phyloP scores from a whole-genome alignment of 768 basidiomycete species.

The Lentinula edodes region DNA sequence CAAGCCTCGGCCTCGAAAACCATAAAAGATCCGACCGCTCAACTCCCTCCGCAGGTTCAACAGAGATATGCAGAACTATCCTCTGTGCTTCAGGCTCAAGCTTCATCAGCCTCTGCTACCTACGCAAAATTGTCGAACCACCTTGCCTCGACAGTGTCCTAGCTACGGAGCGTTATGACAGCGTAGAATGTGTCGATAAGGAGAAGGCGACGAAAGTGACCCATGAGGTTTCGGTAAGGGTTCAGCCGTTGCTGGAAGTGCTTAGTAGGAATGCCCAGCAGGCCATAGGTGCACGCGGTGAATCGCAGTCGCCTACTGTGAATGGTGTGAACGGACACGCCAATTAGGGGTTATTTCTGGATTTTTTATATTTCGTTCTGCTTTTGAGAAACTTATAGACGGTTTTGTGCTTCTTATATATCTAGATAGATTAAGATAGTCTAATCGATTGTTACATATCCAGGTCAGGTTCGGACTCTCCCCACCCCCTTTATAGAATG shows the following conservation, averaged over 20 bases:
- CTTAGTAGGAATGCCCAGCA: constrained; percentile 37
- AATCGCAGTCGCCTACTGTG: not conserved
- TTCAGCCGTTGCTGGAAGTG: constrained; percentile 56
- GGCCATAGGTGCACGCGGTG: constrained; percentile 22
- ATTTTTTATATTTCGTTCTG: not conserved
- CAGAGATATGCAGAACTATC: constrained; percentile 18
- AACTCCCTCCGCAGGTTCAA: constrained; percentile 56
- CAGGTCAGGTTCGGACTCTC: too few species aligned
- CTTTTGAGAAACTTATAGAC: not conserved
- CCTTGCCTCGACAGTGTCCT: constrained; percentile 42
- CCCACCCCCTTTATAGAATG: too few species aligned
- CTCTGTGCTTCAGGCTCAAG: not conserved
- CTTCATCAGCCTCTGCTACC: constrained; percentile 15
- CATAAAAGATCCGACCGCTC: constrained; percentile 29
- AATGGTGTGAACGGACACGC: not conserved
- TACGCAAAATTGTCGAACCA: constrained; percentile 45
- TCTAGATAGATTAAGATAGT: too few species aligned
- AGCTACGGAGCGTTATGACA: constrained; percentile 50
- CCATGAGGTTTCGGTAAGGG: constrained; percentile 53
- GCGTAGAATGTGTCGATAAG: constrained; percentile 45
- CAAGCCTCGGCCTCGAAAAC: constrained; percentile 22
- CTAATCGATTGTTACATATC: too few species aligned
- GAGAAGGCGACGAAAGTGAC: constrained; percentile 58
- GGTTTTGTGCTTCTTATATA: too few species aligned
- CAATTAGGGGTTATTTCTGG: not conserved